Percentiles rank a stretch among this genome's conserved stretches.
These are phyloP conservation scores for Ogataea haglerorum DNA, from an alignment of 805 yeast species.

Conservation along the genomic window DNA sequence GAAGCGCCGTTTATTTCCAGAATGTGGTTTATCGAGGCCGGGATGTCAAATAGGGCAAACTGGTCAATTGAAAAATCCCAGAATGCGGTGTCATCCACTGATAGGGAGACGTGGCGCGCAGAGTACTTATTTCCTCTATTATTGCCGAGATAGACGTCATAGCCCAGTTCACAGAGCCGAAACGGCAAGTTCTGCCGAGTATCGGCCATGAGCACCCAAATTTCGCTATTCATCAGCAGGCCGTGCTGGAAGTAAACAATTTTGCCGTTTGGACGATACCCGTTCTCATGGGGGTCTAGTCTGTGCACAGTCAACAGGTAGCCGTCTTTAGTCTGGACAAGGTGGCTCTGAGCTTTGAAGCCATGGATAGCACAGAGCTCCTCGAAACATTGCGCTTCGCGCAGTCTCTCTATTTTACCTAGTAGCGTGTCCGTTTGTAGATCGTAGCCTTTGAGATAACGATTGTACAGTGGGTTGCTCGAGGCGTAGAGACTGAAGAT, in stretches of 20 bases:
- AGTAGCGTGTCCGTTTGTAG: conserved; percentile 17
- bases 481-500: conserved; percentile 21
- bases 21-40: conserved; percentile 76
- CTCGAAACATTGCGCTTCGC: conserved; percentile 51
- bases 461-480: conserved; percentile 24
- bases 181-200: conserved; percentile 61
- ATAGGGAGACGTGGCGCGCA: conserved; percentile 60
- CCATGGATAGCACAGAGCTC: conserved; percentile 69
- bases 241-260: conserved; percentile 91
- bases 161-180: conserved; percentile 72
- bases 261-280: conserved; percentile 35
- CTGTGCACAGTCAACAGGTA: conserved; percentile 76
- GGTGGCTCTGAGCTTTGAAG: conserved; percentile 67
- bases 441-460: conserved; percentile 16
- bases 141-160: conserved; percentile 93
- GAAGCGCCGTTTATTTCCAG: conserved; percentile 45
- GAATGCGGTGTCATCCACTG: conserved; percentile 44
- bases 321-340: conserved; percentile 74
- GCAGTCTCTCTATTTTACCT: conserved; percentile 33
- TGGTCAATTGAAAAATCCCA: conserved; percentile 96
- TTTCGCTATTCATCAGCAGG: conserved; percentile 80
- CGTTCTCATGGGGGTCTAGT: conserved; percentile 39
- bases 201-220: conserved; percentile 46
- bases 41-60: conserved; percentile 88
- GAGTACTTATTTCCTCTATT: conserved; percentile 93